These are phyloP conservation scores for Colletotrichum tofieldiae DNA, from an alignment of 2,329 filamentous ascomycete species.

Conservation along the genomic window DNA sequence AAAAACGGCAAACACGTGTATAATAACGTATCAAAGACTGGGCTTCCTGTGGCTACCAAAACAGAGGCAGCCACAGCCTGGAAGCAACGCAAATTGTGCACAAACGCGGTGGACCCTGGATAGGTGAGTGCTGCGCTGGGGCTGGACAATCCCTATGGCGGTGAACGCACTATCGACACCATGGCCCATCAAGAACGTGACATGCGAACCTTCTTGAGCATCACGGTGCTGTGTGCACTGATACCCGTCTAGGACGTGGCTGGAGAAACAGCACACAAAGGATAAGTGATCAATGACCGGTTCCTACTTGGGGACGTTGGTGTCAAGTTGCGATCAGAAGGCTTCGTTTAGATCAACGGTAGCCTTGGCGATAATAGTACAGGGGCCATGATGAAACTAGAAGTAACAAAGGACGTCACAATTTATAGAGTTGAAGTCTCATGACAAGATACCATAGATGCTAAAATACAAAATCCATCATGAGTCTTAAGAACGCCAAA, in stretches of 20 bases:
- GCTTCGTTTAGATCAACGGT: too few species aligned
- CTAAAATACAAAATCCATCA: too few species aligned
- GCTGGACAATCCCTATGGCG: conserved; percentile 44
- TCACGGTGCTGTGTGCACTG: not conserved
- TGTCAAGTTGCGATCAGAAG: too few species aligned
- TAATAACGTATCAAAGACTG: conserved; percentile 59
- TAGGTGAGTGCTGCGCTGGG: conserved; percentile 57
- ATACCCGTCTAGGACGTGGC: conserved; percentile 9
- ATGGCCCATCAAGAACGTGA: conserved; percentile 49
- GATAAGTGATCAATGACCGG: too few species aligned
- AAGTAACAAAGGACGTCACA: too few species aligned
- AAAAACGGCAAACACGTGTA: conserved; percentile 55
- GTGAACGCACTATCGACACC: conserved; percentile 54
- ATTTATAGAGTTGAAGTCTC: too few species aligned
- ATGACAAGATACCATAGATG: too few species aligned
- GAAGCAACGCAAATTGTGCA: conserved; percentile 50
- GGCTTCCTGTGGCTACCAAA: conserved; percentile 59
- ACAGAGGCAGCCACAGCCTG: conserved; percentile 53
- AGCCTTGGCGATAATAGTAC: too few species aligned
- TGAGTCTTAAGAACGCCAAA: too few species aligned
- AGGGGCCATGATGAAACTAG: too few species aligned
- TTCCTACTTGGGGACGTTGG: too few species aligned
- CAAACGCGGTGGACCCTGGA: conserved; percentile 57
- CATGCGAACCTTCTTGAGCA: conserved; percentile 6
- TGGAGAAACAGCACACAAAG: not conserved